Evolutionary conservation across 352 stramenopile species (phyloP), one percentile per base, ranked within the genome.

Genomic region (Phytophthora citricola): DNA sequence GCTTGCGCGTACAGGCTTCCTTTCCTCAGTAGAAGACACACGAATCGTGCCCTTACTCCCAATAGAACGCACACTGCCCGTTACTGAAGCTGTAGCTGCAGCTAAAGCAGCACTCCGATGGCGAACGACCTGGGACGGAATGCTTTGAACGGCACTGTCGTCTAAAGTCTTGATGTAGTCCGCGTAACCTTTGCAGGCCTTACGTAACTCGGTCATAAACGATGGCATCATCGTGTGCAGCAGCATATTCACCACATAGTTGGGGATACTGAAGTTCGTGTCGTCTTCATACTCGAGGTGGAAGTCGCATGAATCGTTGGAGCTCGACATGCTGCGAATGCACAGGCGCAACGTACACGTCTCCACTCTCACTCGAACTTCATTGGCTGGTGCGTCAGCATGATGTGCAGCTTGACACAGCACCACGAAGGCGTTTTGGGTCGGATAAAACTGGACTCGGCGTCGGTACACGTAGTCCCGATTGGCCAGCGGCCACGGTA

Each of bases 401-500:
- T 94, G 84, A 39, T 89, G 71, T 20, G 75, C 72, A 3, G 82
- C 69, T 29, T 93, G 80, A 15, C 72, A 91, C 20, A 91, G 60
- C 24, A 93, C 64, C 26, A 92, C 86, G 56, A 92, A 94, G 17
- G 81, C 59, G 12, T 80, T 77, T 38, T 91, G 70, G 20, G 60
- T 29, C 3, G 73, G 20, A 32, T 89, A 90, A 38, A 83, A 91
- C 63, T 84, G 81, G 45, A 76, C 70, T 15, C 79, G 78, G 2
- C 86, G 82, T 51, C 80, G 66, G 63, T 87, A 94, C n/a, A 93
- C 86, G 58, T 94, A 94, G 64, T 94, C 86, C 5, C 86, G 84
- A 49, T 82, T 76, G 8, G 84, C 58, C 32, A 92, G 75, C 11
- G 86, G 86, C 86, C 86, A 94, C 47, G 81, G 81, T 46, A 92